Base-by-base conservation (phyloP, 1,139 yeast genomes). In the Magnusiomyces sp. region DNA sequence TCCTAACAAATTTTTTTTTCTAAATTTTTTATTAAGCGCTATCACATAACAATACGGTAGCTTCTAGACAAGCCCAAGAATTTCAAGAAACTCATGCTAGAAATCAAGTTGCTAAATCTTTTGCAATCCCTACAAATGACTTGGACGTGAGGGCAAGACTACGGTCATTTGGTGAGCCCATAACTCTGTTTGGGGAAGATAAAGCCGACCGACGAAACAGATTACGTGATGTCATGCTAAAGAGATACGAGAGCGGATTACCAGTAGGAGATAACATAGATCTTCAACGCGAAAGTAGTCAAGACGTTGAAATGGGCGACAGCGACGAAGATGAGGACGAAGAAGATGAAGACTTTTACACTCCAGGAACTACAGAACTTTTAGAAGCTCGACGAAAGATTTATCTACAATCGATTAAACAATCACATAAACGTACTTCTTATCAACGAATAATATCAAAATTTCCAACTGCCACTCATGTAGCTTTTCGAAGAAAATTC, bases 341-440 rank as follows among this genome's bases (percentile, higher is more conserved):
- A 2, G 83, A 76, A 2, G 84, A 84, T 20, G 94, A 83, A 52
- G 95, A 86, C 53, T 88, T 84, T 61, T 88, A 81, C 61, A 88
- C 96, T 0, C 95, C 95, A 0, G 96, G 95, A 0, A 65, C 77
- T 0, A 68, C 70, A 5, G 76, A 73, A n/a, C 65, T 89, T 17
- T 67, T 75, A n/a, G 68, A 71, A 1, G 73, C 80, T 0, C 72
- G 97, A 48, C 63, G 68, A 40, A 55, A 58, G 1, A 72, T 90
- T 0, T 74, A 88, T 1, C 55, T 66, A 2, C 67, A 63, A 51
- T 82, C 95, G 0, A 58, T 85, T 1, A 48, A 50, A 0, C 64
- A 64, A 27, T 76, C 94, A 0, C 59, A 66, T 17, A 47, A 54
- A 1, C 68, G 94, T 53, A 55, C 79, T 0, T 53, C 60, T 9